Base-by-base conservation (phyloP, 768 basidiomycete genomes). In the Collybia sp. region DNA sequence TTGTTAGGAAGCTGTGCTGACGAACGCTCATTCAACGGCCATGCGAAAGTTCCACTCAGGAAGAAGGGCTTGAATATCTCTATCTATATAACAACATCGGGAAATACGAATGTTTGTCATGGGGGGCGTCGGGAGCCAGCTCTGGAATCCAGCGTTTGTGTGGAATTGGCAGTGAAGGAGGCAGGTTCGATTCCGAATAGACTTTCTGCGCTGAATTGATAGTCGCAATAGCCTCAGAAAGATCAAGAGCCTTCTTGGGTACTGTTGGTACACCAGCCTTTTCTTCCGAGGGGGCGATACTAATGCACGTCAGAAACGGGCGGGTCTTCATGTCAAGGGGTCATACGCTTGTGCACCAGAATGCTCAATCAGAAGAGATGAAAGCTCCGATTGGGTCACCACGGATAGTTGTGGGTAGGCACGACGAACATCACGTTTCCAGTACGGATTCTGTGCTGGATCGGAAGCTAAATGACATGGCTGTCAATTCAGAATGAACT, bases 341-440 rank as follows among this genome's bases (percentile, higher is more conserved):
- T 75, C 88, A 53, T 70, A 92, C 89, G 77, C 68, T 61, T 71
- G 75, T 20, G 71, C 59, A 45, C 72, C 69, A 5, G 89, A 85
- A 48, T 92, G 88, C 45, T 93, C 81, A 49, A 95, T 80, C 38
- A 97, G 76, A 50, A 97, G 67, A 18, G 78, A 69, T 0, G 93
- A 85, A 18, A 96, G 70, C 56, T 93, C 84, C 5, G 78, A 60
- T 68, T 97, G 93, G 4, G 90, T 89, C 48, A 97, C 75, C 15
- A 91, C 82, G 2, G 92, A 93, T 20, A 93, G 82, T 54, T 86
- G 89, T n/a, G 93, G 92, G 65, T 93, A 96, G 31, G 82, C 82
- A 43, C 93, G 83, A 47, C 93, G 83, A 57, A 94, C 88, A 68
- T 96, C 93, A 50, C 93, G 88, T 67, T 95, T 95, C 85, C 87